Evolutionary conservation across 192 early-diverging fungal species (phyloP).

Genomic region (Geranomyces michiganensis): DNA sequence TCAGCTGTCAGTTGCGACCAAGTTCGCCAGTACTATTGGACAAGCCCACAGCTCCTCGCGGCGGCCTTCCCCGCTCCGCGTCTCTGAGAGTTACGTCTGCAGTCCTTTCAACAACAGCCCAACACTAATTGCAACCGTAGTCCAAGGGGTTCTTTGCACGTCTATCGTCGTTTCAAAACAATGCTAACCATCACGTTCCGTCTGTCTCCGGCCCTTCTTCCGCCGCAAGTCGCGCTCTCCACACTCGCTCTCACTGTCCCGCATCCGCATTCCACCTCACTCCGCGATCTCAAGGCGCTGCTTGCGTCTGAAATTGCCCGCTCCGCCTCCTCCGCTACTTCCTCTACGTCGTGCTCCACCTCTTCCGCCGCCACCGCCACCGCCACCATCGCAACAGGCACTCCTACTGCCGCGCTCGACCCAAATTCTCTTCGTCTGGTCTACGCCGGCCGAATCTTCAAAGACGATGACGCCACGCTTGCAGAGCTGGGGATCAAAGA

Average conservation of each 20-base stretch:
- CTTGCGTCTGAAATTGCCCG: not conserved
- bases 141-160: no score
- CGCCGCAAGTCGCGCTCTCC: not conserved
- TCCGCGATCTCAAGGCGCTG: conserved; percentile 15
- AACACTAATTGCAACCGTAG: no score
- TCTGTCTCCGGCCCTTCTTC: conserved; percentile 10
- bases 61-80: no score
- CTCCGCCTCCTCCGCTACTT: not conserved
- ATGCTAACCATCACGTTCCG: conserved; percentile 22
- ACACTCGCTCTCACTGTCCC: not conserved
- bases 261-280: conserved; percentile 5
- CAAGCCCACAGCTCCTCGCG: no score
- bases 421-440: conserved; percentile 77
- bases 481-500: conserved; percentile 70
- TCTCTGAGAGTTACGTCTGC: no score
- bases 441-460: conserved; percentile 82
- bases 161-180: no score
- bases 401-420: conserved; percentile 15
- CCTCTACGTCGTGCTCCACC: no score
- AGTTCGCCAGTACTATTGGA: no score
- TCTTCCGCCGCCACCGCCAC: no score
- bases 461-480: conserved; percentile 72
- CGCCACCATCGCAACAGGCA: no score
- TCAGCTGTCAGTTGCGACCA: no score
- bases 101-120: no score